Evolutionary conservation across 2,329 filamentous ascomycete species (phyloP), one percentile per base, ranked within the genome.

Genomic region (Cadophora gregata): DNA sequence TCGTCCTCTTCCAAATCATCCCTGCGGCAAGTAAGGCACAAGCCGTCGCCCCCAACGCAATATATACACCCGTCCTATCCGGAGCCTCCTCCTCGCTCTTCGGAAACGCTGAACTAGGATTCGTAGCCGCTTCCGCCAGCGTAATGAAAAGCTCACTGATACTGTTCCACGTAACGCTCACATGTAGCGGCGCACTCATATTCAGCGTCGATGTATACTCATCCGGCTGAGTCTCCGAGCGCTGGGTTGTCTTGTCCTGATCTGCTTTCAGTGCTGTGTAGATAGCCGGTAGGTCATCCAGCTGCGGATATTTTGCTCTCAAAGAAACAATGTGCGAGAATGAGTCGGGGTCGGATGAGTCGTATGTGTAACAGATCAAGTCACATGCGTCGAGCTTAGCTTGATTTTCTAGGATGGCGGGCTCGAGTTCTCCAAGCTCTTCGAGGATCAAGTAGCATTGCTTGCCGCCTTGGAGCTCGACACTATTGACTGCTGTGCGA

Each of bases 381-480:
- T 99, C 96, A 79, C 95, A 98, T 6, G 93, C 90, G 75, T 97
- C 93, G 16, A 99, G 84, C 79, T 96, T 97, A 53, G 89, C 87
- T 75, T 90, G 89, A 76, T 99, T 99, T 65, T 98, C 96, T 3
- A 99, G 83, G 63, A 98, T 93, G 14, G 96, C 96, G 0, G 93
- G 91, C 78, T 98, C 96, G n/a, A 97, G 84, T 79, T 98, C 93
- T 38, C 96, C 96, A 0, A 98, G 89, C 79, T 99, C 96, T 75
- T 97, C 93, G 27, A 98, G 84, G 67, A 99, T 98, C 38, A 99
- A 85, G 77, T 99, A 98, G 78, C 94, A 97, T 80, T 99, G 96
- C 78, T 97, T 97, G 61, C 96, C 96, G 10, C 96, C 96, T 55
- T 93, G 93, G 0, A 99, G 86, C 77, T 99, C 96, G 21, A 99